These are phyloP conservation scores for Mucor sp. DNA, from an alignment of 371 early-diverging fungal species.

Conservation along the genomic window DNA sequence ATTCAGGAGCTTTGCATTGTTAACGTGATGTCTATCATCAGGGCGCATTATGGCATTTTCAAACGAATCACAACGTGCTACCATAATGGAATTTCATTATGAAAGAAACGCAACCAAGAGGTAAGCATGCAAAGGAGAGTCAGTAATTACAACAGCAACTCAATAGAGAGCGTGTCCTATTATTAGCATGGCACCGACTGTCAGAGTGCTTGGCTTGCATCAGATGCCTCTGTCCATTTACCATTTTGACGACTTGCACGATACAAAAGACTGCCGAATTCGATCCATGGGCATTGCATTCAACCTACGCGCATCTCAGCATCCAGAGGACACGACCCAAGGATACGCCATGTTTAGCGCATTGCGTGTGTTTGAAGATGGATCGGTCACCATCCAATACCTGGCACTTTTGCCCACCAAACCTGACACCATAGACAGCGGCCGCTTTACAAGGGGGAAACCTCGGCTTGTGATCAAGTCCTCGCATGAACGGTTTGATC, in stretches of 20 bases:
- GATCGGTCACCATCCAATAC: conserved; percentile 15
- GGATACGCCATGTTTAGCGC: conserved; percentile 1
- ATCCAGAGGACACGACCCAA: neutral
- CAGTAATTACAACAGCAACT: neutral
- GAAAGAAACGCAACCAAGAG: neutral
- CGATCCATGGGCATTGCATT: neutral
- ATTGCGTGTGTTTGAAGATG: conserved; percentile 22
- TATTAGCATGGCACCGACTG: neutral
- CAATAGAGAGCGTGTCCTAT: too few relatives aligned
- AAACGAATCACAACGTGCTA: neutral
- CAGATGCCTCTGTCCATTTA: conserved; percentile 1
- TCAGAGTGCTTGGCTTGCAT: neutral
- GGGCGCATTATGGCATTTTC: conserved; percentile 14
- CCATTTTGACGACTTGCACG: conserved; percentile 4
- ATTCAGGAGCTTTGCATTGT: neutral
- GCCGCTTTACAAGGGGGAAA: neutral
- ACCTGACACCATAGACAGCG: neutral
- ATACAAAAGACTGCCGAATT: neutral
- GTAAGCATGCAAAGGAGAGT: neutral
- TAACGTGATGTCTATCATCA: neutral
- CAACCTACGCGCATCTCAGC: neutral
- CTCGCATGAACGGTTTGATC: neutral
- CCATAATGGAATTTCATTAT: conserved; percentile 5
- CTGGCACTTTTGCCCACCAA: neutral
- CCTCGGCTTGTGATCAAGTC: neutral